Base-by-base conservation (phyloP, 805 yeast species). In the Metschnikowia lunata region DNA sequence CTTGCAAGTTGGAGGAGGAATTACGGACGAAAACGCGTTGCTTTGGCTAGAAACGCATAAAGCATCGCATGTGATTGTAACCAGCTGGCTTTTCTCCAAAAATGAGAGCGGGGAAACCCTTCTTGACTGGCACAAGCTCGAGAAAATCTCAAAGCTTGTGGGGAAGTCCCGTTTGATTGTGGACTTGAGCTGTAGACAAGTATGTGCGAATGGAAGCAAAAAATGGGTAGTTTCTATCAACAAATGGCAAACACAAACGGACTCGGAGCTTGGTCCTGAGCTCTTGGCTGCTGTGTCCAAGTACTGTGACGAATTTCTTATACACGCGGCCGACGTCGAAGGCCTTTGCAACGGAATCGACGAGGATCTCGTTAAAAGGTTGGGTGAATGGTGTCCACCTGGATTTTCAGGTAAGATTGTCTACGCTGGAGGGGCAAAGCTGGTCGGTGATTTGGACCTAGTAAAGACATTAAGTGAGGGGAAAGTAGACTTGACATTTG, bases 301-400 rank as follows among this genome's bases (percentile, higher is more conserved):
- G 39, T 87, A 83, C 64, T 88, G 97, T 56, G 76, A 80, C 51
- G 99, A 93, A 66, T 87, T 91, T 58, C 68, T 93, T 42, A 83
- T 93, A 13, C 99, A 93, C 67, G 99, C 99, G 3, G 99, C 99
- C 0, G 99, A 93, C 64, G 98, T 93, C 3, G 99, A 93, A 65
- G 99, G 99, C 0, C 72, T 93, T 13, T 93, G 99, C 62, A 76
- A 80, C 34, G 99, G 99, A 0, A 86, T 93, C 30, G 99, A 93
- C 58, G 82, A 82, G 58, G 77, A 80, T 13, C 69, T 93, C 35
- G 97, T 93, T 6, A 45, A 47, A 26, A 75, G 75, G 44, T 68
- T 93, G 34, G 88, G 88, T 18, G 79, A 83, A 52, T 93, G 98
- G 98, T 75, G 80, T 51, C 76, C 75, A 2, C 18, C 42, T 0